A percentile compares a stretch with the other conserved stretches of the same genome.
phyloP scores from a whole-genome alignment of 768 basidiomycete genomes.

The Naematelia encephala region DNA sequence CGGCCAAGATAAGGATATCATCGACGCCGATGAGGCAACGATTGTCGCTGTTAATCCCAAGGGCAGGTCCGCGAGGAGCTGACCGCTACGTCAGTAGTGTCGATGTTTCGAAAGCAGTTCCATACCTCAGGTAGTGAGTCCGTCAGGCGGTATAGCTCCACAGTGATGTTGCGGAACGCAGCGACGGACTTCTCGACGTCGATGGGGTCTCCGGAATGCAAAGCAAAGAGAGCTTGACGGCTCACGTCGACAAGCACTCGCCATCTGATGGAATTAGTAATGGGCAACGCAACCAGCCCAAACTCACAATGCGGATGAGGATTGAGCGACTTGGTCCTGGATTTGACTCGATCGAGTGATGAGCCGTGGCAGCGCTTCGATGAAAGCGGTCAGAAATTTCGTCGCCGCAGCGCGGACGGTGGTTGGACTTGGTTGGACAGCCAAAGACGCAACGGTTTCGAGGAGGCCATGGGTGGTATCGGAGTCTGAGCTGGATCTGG shows the following conservation, averaged over 20 bases:
- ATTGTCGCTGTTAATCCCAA: background rate
- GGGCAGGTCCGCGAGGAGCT: background rate
- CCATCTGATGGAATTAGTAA: slow-evolving; percentile 23
- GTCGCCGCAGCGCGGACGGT: slow-evolving; percentile 18
- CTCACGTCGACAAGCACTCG: slow-evolving; percentile 25
- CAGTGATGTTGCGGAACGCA: slow-evolving; percentile 12
- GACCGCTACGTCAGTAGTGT: background rate
- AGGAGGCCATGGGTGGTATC: slow-evolving; percentile 9
- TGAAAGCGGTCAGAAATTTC: slow-evolving; percentile 6
- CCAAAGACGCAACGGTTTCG: slow-evolving; percentile 17
- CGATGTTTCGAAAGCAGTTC: slow-evolving; percentile 4
- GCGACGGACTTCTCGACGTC: slow-evolving; percentile 15
- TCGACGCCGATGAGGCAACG: background rate
- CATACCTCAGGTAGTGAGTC: slow-evolving; percentile 1
- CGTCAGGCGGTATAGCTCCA: background rate
- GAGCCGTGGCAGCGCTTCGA: slow-evolving; percentile 4
- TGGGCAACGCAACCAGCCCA: background rate
- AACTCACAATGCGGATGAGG: background rate
- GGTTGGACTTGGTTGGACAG: slow-evolving; percentile 22
- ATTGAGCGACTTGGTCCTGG: background rate
- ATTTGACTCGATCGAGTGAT: background rate
- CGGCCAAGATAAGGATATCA: background rate
- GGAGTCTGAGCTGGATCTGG: background rate
- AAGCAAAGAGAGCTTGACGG: slow-evolving; percentile 28
- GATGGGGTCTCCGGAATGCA: slow-evolving; percentile 26